Conservation (phyloP, 2,329 filamentous ascomycete genomes). For the Arachnomyces sp. region DNA sequence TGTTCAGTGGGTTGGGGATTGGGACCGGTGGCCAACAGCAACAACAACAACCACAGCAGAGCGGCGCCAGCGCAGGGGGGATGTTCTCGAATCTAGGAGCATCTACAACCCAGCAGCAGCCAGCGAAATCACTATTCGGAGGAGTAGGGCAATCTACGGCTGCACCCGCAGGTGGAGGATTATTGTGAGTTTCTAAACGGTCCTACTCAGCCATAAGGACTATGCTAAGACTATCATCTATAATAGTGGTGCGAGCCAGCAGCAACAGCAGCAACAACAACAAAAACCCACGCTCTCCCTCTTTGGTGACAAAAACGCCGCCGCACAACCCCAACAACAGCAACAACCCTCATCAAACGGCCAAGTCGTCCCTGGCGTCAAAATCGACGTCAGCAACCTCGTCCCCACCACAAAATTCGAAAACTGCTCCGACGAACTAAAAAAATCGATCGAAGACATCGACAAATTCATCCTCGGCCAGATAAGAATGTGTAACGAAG, state of each 20-base stretch:
- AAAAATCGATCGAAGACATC: constrained; percentile 66
- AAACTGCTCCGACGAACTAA: constrained; percentile 74
- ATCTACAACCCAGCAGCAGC: constrained; percentile 4
- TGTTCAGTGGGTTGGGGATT: constrained; percentile 13
- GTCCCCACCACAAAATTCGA: constrained; percentile 85
- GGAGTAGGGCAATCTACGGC: constrained; percentile 17
- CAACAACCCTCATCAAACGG: constrained; percentile 25
- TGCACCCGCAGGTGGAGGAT: constrained; percentile 21
- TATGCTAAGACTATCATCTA: constrained; percentile 5
- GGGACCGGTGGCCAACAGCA: constrained; percentile 9
- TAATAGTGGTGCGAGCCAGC: constrained; percentile 18
- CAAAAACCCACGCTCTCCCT: constrained; percentile 39
- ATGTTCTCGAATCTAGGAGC: constrained; percentile 10
- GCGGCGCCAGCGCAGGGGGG: constrained; percentile 20
- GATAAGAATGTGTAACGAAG: constrained; percentile 62
- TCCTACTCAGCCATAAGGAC: background rate
- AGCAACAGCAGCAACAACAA: constrained; percentile 34
- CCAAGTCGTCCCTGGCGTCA: constrained; percentile 56
- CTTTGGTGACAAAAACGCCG: constrained; percentile 28
- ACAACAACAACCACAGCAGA: constrained; percentile 16
- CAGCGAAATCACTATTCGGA: constrained; percentile 21
- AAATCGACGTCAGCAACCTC: constrained; percentile 69
- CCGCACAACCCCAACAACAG: constrained; percentile 16
- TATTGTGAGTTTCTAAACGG: constrained; percentile 25
- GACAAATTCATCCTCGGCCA: constrained; percentile 75